Evolutionary conservation across 495 filamentous ascomycete species (phyloP), one percentile per base, ranked within the genome.

Genomic region (Patellaria atrata): DNA sequence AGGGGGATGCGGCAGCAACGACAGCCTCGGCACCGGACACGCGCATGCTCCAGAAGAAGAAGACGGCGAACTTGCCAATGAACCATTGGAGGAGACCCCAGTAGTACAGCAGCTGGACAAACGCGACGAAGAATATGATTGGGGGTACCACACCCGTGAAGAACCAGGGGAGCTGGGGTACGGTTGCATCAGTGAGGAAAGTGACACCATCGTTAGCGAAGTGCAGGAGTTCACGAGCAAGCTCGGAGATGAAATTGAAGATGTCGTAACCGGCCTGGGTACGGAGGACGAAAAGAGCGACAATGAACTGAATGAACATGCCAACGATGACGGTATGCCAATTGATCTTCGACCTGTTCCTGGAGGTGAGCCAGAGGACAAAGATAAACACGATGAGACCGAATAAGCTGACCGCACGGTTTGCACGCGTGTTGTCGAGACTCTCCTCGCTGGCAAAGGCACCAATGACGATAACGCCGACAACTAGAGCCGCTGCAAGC

Each of bases 1-100:
- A 94, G 1, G 85, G 85, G 4, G 84, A 85, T n/a, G 85, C 85
- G 27, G 84, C 79, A 19, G 85, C 85, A 18, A 93, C 85, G 19
- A 94, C 79, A 15, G 85, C 82, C 52, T 93, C 85, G 28, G 80
- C 82, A 25, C 85, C 85, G n/a, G 82, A 89, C n/a, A 92, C 81
- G 6, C 71, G 65, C 65, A 94, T 75, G 27, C 58, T 64, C 78
- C 81, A 91, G 68, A 86, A 89, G 69, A 94, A 91, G 57, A 92
- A 82, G 30, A 72, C 63, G 42, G 85, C 83, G 43, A 87, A 82
- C 45, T 93, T 93, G 20, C 56, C 56, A 44, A 93, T 70, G 55
- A 79, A 77, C 85, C 85, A 94, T 59, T 92, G 85, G 15, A 94
- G 60, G 26, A 82, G 57, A 3, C 75, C 75, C 48, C 66, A 62